phyloP scores from a whole-genome alignment of 306 rosid genomes.

The Heteromeles arbutifolia region DNA sequence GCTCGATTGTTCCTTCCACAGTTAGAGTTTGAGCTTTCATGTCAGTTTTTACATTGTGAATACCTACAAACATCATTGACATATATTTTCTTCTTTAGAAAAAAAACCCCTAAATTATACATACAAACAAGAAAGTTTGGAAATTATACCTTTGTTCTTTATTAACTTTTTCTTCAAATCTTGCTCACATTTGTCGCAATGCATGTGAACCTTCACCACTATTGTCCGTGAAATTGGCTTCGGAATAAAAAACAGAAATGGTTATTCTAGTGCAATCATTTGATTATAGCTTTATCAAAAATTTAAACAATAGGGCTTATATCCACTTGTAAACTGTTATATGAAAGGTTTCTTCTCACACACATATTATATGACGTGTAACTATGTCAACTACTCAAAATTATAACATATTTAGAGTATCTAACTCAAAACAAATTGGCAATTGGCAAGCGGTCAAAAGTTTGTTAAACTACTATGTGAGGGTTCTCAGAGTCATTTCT shows the following conservation, averaged over 20 bases:
- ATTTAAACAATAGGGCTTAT: background rate
- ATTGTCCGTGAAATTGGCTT: conserved; percentile 50
- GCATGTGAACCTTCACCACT: conserved; percentile 63
- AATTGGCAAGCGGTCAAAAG: background rate
- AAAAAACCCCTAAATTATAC: background rate
- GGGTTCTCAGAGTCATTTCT: background rate
- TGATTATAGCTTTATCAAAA: background rate
- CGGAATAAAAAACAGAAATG: conserved; percentile 12
- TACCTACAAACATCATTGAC: conserved; percentile 21
- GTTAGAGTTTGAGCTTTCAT: conserved; percentile 45
- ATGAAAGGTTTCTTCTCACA: background rate
- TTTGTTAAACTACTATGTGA: background rate
- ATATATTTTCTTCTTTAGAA: background rate
- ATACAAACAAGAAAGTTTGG: background rate
- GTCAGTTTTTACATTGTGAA: conserved; percentile 63
- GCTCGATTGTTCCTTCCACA: conserved; percentile 68
- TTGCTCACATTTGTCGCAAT: conserved; percentile 72
- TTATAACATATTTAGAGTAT: background rate
- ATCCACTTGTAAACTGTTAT: background rate
- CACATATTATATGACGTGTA: background rate
- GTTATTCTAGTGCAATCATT: background rate
- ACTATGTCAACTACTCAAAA: background rate
- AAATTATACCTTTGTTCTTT: conserved; percentile 43
- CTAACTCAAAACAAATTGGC: background rate
- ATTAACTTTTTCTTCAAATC: conserved; percentile 55